Base-by-base conservation (phyloP, 2,329 filamentous ascomycete genomes). In the Phialophora verrucosa region DNA sequence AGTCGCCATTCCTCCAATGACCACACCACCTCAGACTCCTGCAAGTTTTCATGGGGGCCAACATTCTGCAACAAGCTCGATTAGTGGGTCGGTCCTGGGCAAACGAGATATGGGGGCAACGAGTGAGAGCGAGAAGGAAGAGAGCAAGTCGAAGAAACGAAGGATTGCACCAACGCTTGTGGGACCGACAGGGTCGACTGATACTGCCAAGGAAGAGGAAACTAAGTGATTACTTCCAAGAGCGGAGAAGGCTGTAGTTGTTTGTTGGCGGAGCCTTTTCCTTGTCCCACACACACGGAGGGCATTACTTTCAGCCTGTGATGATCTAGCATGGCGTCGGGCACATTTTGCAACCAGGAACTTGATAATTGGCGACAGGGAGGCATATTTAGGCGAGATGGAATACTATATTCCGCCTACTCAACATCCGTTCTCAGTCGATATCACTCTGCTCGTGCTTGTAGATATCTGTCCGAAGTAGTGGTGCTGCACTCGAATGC, bases 11-110 rank as follows among this genome's bases (percentile, higher is more conserved):
- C 91, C 93, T 0, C 66, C 71, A 20, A 87, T 96, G 73, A 92
- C 91, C 44, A 97, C 94, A 7, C 94, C 95, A 2, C 95, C 94
- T 0, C 91, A 96, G 76, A 98, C 94, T 2, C 94, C 94, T 5
- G 81, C 86, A 65, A 78, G 80, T 35, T 76, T 78, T 4, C 78
- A 75, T 27, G 76, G 78, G 63, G 69, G 72, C 12, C 65, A 69
- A 5, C 84, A 87, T 59, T 87, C 85, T 73, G 83, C 85, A 4
- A 82, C 83, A 53, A 85, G 82, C 70, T 82, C 81, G n/a, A 77
- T 82, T 31, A 83, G 80, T 70, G 81, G 81, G 29, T 87, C 83
- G 64, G 83, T 86, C 1, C 74, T 84, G n/a, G 82, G 83, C 0
- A 85, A 86, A 74, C 76, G 84, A 67, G 81, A 84, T 63, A 70